Conservation (phyloP, 2,329 filamentous ascomycete species). For the Phoma herbarum region DNA sequence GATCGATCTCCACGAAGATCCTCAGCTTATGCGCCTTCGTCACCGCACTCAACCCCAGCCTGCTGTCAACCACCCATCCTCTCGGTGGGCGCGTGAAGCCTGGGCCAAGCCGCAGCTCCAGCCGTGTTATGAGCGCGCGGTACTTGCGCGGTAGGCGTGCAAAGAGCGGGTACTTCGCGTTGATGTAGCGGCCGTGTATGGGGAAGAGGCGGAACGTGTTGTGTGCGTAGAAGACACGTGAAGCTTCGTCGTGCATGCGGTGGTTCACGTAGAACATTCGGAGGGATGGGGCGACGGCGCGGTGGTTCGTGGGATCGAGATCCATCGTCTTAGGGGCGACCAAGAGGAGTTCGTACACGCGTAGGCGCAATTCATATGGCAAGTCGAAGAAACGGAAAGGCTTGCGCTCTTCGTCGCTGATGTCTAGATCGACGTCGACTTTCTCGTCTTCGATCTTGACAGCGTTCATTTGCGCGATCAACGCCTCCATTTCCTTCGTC, state of each 20-base stretch:
- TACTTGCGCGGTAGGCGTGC: slow-evolving; percentile 70
- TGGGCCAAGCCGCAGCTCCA: slow-evolving; percentile 76
- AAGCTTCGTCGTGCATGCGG: slow-evolving; percentile 61
- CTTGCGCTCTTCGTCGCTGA: slow-evolving; percentile 16
- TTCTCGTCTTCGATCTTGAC: slow-evolving; percentile 30
- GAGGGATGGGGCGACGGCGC: slow-evolving; percentile 65
- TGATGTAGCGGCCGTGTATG: slow-evolving; percentile 68
- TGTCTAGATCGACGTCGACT: slow-evolving; percentile 9
- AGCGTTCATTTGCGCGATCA: slow-evolving; percentile 38
- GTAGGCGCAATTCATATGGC: slow-evolving; percentile 62
- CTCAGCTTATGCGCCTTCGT: slow-evolving; percentile 66
- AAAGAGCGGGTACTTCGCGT: slow-evolving; percentile 76
- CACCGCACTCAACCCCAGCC: slow-evolving; percentile 71
- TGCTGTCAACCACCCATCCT: slow-evolving; percentile 73
- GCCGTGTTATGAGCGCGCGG: slow-evolving; percentile 66
- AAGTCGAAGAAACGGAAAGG: slow-evolving; percentile 63
- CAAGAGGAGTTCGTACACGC: slow-evolving; percentile 59
- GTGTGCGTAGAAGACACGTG: slow-evolving; percentile 60
- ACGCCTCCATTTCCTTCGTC: slow-evolving; percentile 38
- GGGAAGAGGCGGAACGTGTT: slow-evolving; percentile 64
- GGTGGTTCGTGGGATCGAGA: slow-evolving; percentile 72
- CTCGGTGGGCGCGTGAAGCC: slow-evolving; percentile 75
- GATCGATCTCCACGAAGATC: slow-evolving; percentile 77
- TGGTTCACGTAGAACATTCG: slow-evolving; percentile 72
- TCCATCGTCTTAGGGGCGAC: slow-evolving; percentile 67